phyloP scores from a whole-genome alignment of 805 yeast genomes.

The Yamadazyma akitaensis region DNA sequence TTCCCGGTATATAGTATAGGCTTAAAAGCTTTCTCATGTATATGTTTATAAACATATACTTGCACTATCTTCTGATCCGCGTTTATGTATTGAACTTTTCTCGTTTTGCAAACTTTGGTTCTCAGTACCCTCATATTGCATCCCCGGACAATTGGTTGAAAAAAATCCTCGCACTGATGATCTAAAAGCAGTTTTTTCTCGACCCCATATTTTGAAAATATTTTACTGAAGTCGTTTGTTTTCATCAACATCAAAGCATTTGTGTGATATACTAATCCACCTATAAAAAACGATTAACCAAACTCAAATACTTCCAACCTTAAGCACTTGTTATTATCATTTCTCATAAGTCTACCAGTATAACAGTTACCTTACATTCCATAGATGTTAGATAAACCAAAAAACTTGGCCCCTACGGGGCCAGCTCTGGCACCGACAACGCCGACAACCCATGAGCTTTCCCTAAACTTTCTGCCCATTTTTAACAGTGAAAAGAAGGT shows the following conservation, averaged over 20 bases:
- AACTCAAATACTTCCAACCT: too few relatives aligned
- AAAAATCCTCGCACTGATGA: constrained; percentile 3
- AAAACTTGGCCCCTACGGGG: neutral
- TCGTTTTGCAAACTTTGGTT: too few relatives aligned
- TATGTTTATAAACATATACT: neutral
- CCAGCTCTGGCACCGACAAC: neutral
- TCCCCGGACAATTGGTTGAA: constrained; percentile 4
- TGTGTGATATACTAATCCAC: neutral
- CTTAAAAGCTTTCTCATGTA: neutral
- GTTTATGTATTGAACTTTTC: too few relatives aligned
- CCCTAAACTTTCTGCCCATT: neutral
- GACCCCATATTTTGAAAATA: constrained; percentile 13
- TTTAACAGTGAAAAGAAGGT: constrained; percentile 3
- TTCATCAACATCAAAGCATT: neutral
- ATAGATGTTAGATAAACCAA: constrained; percentile 6
- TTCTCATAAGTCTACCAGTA: neutral
- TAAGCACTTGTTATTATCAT: too few relatives aligned
- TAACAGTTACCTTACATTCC: neutral
- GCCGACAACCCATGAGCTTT: neutral
- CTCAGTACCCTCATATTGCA: too few relatives aligned
- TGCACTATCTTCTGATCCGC: too few relatives aligned
- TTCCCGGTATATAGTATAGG: neutral
- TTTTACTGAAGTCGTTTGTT: neutral
- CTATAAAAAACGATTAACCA: neutral
- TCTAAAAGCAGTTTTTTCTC: constrained; percentile 7